These are phyloP conservation scores for Mycena rosella DNA, from an alignment of 768 basidiomycete species.

Conservation along the genomic window DNA sequence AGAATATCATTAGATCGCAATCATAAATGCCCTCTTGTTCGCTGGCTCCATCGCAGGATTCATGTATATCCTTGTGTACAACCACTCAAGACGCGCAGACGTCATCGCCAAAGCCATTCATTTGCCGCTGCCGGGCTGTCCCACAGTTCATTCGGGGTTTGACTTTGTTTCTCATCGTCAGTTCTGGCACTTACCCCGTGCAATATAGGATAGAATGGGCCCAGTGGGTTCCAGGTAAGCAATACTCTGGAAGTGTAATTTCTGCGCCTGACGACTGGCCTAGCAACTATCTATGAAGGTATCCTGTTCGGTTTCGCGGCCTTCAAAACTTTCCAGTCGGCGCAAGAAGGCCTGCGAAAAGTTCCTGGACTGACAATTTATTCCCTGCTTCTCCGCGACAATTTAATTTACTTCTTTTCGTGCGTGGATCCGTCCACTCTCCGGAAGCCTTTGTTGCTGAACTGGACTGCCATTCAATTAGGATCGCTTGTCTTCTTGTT, in stretches of 20 bases:
- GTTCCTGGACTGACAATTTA: conserved; percentile 48
- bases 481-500: conserved; percentile 53
- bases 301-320: conserved; percentile 56
- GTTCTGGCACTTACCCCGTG: too few relatives aligned
- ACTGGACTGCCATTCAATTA: conserved; percentile 31
- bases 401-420: conserved; percentile 60
- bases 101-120: conserved; percentile 52
- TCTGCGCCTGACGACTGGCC: not conserved
- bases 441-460: too few relatives aligned
- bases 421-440: conserved; percentile 34
- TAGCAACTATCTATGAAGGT: conserved; percentile 49
- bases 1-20: conserved; percentile 44
- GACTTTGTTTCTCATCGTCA: too few relatives aligned
- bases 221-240: conserved; percentile 58
- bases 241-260: not conserved
- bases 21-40: conserved; percentile 56
- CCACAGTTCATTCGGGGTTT: conserved; percentile 51
- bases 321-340: conserved; percentile 47
- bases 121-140: conserved; percentile 57
- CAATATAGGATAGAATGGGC: conserved; percentile 51
- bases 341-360: conserved; percentile 40
- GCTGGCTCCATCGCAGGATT: conserved; percentile 55
- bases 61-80: conserved; percentile 56
- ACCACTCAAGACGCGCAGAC: conserved; percentile 49
- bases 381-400: conserved; percentile 55